Conservation (phyloP, 208 protist genomes). For the Naegleria lovaniensis region DNA sequence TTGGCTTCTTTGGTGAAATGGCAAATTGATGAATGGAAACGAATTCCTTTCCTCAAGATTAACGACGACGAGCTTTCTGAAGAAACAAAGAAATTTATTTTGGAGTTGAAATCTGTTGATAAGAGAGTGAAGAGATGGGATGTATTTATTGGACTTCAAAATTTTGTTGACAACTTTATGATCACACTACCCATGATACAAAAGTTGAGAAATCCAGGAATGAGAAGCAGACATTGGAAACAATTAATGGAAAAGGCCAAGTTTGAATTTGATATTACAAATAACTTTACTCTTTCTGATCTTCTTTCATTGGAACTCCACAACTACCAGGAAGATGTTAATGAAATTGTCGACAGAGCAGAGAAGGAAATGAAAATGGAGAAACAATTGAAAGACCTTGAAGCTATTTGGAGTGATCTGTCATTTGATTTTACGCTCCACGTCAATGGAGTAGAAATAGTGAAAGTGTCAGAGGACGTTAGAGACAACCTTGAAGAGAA, state of each 20-base stretch:
- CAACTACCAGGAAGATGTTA: constrained; percentile 58
- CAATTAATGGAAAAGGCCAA: constrained; percentile 76
- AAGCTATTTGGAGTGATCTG: constrained; percentile 52
- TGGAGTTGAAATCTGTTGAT: constrained; percentile 48
- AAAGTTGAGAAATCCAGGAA: constrained; percentile 39
- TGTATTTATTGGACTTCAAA: constrained; percentile 39
- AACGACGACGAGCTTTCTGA: constrained; percentile 58
- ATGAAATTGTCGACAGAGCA: constrained; percentile 55
- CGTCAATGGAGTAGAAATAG: constrained; percentile 44
- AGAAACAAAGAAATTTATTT: constrained; percentile 55
- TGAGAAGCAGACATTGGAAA: constrained; percentile 60
- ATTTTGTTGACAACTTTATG: constrained; percentile 48
- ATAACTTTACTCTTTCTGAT: constrained; percentile 51
- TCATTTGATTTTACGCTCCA: constrained; percentile 49
- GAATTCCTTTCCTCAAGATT: constrained; percentile 49
- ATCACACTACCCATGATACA: constrained; percentile 37
- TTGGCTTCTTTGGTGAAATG: constrained; percentile 38
- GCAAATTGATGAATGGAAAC: constrained; percentile 51
- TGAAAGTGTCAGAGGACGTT: constrained; percentile 53
- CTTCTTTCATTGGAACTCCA: constrained; percentile 63
- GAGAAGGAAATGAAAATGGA: constrained; percentile 35
- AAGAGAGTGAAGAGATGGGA: constrained; percentile 54
- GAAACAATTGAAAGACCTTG: constrained; percentile 46
- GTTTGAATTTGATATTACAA: constrained; percentile 53
- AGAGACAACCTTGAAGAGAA: constrained; percentile 51